Evolutionary conservation across 257 asterid genomes (phyloP).

Genomic region (Solanum pinnatisectum): DNA sequence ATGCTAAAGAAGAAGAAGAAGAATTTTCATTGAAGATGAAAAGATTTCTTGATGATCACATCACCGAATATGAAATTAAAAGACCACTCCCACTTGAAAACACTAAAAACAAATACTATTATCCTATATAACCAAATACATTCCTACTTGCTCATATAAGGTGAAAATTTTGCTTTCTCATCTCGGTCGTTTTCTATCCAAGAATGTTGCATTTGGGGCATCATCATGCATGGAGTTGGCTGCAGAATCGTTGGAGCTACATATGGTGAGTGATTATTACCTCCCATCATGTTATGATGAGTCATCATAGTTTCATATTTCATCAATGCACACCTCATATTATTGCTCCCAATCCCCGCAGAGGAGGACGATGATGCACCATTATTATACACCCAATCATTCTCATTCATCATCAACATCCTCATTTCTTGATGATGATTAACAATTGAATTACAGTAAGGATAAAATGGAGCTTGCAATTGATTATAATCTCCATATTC

Average conservation of each 20-base stretch:
- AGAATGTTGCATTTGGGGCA: not conserved
- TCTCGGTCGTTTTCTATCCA: not conserved
- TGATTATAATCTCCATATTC: not conserved
- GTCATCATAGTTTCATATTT: not conserved
- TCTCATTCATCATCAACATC: not conserved
- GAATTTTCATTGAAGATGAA: not conserved
- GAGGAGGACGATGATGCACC: not conserved
- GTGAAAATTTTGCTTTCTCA: not conserved
- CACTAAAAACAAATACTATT: not conserved
- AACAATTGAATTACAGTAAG: not conserved
- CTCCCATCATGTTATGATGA: not conserved
- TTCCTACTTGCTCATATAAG: not conserved
- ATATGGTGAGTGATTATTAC: not conserved
- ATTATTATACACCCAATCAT: not conserved
- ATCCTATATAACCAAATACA: not conserved
- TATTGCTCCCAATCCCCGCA: not conserved
- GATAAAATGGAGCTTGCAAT: not conserved
- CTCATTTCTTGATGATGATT: not conserved
- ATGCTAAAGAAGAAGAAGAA: not conserved
- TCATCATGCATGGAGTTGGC: not conserved
- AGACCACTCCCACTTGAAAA: not conserved
- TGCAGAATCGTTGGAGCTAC: not conserved
- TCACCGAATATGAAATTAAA: not conserved
- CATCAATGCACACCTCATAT: not conserved
- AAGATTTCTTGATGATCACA: not conserved